Base-by-base conservation (phyloP, 805 yeast genomes). In the Lachancea sp. region DNA sequence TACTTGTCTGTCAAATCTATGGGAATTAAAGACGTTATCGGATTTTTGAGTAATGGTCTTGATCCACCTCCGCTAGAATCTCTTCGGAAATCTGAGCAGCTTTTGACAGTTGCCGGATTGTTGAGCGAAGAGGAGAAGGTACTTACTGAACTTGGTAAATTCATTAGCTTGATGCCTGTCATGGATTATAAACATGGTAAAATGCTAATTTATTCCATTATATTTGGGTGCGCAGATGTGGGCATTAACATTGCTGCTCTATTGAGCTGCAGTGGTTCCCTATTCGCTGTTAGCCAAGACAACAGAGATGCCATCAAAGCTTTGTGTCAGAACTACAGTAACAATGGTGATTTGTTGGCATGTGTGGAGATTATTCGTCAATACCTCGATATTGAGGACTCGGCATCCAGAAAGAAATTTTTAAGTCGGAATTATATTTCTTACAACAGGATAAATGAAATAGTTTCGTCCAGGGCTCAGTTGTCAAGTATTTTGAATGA, bases 131-230 rank as follows among this genome's bases (percentile, higher is more conserved):
- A 55, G 24, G 71, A 67, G 22, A 67, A 55, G 3, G 41, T 57
- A 2, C 66, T 89, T 28, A 82, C 97, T 0, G 77, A 85, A 42
- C 64, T 90, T 33, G 98, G 98, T 16, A 72, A 68, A 31, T 87
- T 81, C 52, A 68, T 90, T 25, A 81, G 96, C 0, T 68, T 81
- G 54, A 67, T 90, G 45, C 98, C 98, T 1, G 78, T 84, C 1
- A 69, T 76, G 44, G 97, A 90, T 58, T 74, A 90, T 32, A 80
- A 77, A 45, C 82, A 87, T 35, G 96, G 95, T 7, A 90, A 90
- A 52, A 61, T 89, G 38, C 64, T 90, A 25, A 77, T 89, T 13
- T 74, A 78, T 45, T 88, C 95, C 1, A 77, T 90, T 31, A 72
- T 89, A 4, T 85, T 90, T 58, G 92, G 92, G 0, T 82, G 92